Percentiles rank a stretch among this genome's conserved stretches.
phyloP scores from a whole-genome alignment of 306 rosid species.

The Cicer arietinum region DNA sequence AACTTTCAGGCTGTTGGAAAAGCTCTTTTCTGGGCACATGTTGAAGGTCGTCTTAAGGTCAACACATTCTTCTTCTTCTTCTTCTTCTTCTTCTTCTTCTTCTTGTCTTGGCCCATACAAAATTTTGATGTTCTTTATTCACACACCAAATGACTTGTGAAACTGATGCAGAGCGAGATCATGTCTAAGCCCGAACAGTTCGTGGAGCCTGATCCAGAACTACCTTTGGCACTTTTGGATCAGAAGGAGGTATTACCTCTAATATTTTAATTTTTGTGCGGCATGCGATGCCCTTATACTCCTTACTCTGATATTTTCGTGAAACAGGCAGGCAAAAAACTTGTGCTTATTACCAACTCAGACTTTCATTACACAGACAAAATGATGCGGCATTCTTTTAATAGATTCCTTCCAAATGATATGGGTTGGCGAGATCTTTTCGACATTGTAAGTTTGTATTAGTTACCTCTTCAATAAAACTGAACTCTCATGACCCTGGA shows the following conservation, averaged over 20 bases:
- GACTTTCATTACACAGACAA: constrained; percentile 91
- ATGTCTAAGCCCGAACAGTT: constrained; percentile 96
- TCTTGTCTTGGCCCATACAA: constrained; percentile 9
- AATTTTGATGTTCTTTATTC: constrained; percentile 27
- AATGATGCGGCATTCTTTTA: constrained; percentile 96
- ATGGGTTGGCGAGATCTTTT: constrained; percentile 96
- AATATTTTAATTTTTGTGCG: constrained; percentile 22
- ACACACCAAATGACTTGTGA: constrained; percentile 40
- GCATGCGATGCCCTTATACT: constrained; percentile 31
- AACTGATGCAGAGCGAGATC: constrained; percentile 83
- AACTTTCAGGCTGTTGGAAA: constrained; percentile 90
- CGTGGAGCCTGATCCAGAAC: constrained; percentile 92
- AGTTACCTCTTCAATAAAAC: constrained; percentile 23
- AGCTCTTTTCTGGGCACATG: constrained; percentile 98
- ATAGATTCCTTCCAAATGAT: constrained; percentile 94
- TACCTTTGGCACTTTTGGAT: constrained; percentile 93
- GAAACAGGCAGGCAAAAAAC: constrained; percentile 91
- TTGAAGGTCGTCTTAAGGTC: constrained; percentile 98
- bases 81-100: constrained; percentile 28
- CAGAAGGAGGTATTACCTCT: constrained; percentile 79
- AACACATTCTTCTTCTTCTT: constrained; percentile 32
- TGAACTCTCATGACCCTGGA: constrained; percentile 9
- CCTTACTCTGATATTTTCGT: constrained; percentile 45
- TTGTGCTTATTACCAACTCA: constrained; percentile 95
- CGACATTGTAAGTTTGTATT: constrained; percentile 77